Base-by-base conservation (phyloP, 305 asterid genomes). In the Solanum hybrid region DNA sequence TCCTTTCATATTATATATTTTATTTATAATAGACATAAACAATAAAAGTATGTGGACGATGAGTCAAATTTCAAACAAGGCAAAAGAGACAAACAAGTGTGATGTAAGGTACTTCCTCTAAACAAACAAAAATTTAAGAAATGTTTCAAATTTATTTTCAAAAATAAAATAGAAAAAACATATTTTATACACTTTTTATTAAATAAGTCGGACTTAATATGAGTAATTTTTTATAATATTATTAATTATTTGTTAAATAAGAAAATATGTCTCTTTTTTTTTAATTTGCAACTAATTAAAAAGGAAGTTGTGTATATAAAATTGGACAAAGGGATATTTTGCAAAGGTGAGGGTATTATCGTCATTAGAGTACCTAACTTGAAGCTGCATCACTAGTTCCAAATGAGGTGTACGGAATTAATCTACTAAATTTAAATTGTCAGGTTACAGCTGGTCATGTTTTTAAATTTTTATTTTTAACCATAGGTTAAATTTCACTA, bases 321-420 rank as follows among this genome's bases (percentile, higher is more conserved):
- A 65, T 65, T 65, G 27, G 73, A 65, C 27, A 65, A 65, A 22
- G 73, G 6, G 73, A 65, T 65, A 65, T 73, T 27, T 81, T 38
- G 20, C 68, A 81, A 24, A 20, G 29, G 20, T 20, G 61, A 79
- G 38, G 73, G 73, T 32, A 45, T 15, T 83, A 17, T 10, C 3
- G 87, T 27, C 87, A 29, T 45, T 27, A 45, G 29, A 27, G 27
- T 14, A 5, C 11, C 73, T 45, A 29, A 45, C 57, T 83, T 31
- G 5, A 6, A 45, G 41, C 12, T 22, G 79, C 37, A 73, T 75
- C 88, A 33, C 90, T 85, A 68, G 87, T 86, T 83, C 91, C 92
- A 61, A 37, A 34, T 92, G 84, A 36, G 83, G 65, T 51, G 91
- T 82, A 92, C 94, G 93, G 92, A 86, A 9, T 26, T 11, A 57